A percentile compares a stretch with the other conserved stretches of the same genome.
These are phyloP conservation scores for Orbilia javanica DNA, from an alignment of 2,329 filamentous ascomycete genomes.

Conservation along the genomic window DNA sequence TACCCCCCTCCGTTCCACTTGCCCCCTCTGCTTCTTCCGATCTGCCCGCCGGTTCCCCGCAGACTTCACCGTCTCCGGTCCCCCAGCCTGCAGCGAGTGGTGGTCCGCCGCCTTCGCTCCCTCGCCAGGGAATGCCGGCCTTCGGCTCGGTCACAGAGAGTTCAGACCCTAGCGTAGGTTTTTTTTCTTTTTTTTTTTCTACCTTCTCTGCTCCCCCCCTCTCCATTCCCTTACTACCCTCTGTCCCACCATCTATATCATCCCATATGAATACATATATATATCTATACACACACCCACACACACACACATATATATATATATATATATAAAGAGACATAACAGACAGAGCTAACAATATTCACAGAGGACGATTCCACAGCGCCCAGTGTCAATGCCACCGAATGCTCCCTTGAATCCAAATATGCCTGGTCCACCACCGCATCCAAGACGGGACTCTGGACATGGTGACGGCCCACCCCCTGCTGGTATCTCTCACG, in stretches of 20 bases:
- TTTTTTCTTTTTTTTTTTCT: constrained; percentile 59
- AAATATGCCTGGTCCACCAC: constrained; percentile 68
- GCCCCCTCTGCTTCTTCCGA: constrained; percentile 68
- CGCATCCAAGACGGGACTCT: constrained; percentile 86
- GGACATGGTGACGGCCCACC: constrained; percentile 78
- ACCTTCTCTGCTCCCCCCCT: not conserved
- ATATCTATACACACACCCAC: not conserved
- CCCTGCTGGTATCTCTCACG: constrained; percentile 67
- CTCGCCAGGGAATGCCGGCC: constrained; percentile 58
- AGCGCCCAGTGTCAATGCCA: constrained; percentile 75
- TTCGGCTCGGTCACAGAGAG: constrained; percentile 59
- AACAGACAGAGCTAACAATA: not conserved
- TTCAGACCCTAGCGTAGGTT: constrained; percentile 36
- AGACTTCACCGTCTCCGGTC: constrained; percentile 91
- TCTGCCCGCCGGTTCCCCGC: constrained; percentile 83
- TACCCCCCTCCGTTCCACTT: constrained; percentile 66
- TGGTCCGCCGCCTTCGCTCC: constrained; percentile 79
- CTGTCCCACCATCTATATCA: constrained; percentile 55
- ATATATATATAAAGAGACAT: not conserved
- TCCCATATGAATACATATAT: not conserved
- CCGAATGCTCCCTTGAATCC: constrained; percentile 73
- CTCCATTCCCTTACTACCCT: constrained; percentile 60
- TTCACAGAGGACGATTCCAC: constrained; percentile 67
- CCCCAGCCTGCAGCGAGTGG: constrained; percentile 86
- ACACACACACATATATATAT: not conserved